phyloP scores from a whole-genome alignment of 108 stramenopile genomes.

The Nitzschia sp. region DNA sequence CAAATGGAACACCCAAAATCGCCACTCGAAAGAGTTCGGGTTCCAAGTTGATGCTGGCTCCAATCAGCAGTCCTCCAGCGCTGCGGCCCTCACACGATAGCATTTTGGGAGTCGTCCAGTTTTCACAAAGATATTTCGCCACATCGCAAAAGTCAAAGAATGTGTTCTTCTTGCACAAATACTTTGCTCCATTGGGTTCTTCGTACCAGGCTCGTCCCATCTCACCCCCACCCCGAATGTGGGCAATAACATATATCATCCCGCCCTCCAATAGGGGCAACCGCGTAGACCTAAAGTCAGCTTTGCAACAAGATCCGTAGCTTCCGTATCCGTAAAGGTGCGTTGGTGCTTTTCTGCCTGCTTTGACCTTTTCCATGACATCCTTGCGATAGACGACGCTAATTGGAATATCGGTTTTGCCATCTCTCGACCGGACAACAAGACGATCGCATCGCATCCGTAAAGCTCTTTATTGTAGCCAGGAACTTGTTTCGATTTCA shows the following conservation, averaged over 20 bases:
- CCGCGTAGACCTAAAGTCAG: slow-evolving; percentile 59
- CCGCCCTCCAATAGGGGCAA: slow-evolving; percentile 85
- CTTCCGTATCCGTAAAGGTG: slow-evolving; percentile 93
- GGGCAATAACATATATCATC: slow-evolving; percentile 88
- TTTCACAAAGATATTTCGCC: slow-evolving; percentile 50
- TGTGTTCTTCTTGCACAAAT: slow-evolving; percentile 93
- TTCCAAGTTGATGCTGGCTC: slow-evolving; percentile 66
- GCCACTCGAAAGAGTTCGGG: slow-evolving; percentile 88
- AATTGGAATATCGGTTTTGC: slow-evolving; percentile 79
- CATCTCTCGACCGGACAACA: slow-evolving; percentile 77
- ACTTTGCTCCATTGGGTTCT: slow-evolving; percentile 91
- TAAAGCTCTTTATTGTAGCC: slow-evolving; percentile 81
- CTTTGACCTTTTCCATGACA: slow-evolving; percentile 51
- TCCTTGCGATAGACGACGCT: slow-evolving; percentile 85
- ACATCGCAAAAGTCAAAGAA: slow-evolving; percentile 94
- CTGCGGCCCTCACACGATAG: slow-evolving; percentile 70
- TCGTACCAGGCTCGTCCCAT: slow-evolving; percentile 97
- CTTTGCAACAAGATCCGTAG: slow-evolving; percentile 92
- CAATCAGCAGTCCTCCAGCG: slow-evolving; percentile 75
- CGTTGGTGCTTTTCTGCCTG: slow-evolving; percentile 50
- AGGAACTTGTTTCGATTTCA: slow-evolving; percentile 87
- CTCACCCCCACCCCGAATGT: slow-evolving; percentile 96
- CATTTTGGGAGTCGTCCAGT: slow-evolving; percentile 41
- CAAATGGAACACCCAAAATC: slow-evolving; percentile 94
- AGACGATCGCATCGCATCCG: slow-evolving; percentile 75